Conservation (phyloP, 257 asterid species). For the Mitragyna speciosa region DNA sequence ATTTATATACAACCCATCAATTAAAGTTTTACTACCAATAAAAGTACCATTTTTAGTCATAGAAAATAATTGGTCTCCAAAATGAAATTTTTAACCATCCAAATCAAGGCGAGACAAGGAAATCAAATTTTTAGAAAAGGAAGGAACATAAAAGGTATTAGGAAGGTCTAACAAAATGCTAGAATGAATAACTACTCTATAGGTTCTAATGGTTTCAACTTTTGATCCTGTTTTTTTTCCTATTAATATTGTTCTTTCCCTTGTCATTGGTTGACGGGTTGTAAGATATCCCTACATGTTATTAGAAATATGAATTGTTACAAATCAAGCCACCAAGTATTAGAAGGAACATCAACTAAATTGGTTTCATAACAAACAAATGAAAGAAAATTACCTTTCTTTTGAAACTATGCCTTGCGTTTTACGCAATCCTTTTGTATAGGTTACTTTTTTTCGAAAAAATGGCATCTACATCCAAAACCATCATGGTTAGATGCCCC, state of each 20-base stretch:
- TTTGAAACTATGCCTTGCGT: neutral
- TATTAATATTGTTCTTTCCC: too few species aligned
- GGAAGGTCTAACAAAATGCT: neutral
- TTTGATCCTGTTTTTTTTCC: too few species aligned
- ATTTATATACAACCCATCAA: neutral
- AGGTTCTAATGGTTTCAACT: too few species aligned
- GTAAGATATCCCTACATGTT: too few species aligned
- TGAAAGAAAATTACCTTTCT: neutral
- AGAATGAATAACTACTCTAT: neutral
- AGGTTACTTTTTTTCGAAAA: slow-evolving; percentile 11
- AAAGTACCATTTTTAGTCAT: neutral
- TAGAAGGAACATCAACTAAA: neutral
- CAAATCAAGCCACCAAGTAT: slow-evolving; percentile 3
- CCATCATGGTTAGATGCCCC: neutral
- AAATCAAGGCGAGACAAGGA: neutral
- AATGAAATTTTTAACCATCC: neutral
- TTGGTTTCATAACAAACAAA: slow-evolving; percentile 8
- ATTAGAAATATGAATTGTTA: too few species aligned
- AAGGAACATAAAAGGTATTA: neutral
- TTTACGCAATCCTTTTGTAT: neutral
- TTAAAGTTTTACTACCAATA: neutral
- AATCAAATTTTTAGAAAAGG: neutral
- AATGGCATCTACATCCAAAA: neutral
- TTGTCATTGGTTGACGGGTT: too few species aligned
- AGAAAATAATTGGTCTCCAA: neutral